These are phyloP conservation scores for Chlamydomonas eustigma DNA, from an alignment of 139 green algal genomes.

Conservation along the genomic window DNA sequence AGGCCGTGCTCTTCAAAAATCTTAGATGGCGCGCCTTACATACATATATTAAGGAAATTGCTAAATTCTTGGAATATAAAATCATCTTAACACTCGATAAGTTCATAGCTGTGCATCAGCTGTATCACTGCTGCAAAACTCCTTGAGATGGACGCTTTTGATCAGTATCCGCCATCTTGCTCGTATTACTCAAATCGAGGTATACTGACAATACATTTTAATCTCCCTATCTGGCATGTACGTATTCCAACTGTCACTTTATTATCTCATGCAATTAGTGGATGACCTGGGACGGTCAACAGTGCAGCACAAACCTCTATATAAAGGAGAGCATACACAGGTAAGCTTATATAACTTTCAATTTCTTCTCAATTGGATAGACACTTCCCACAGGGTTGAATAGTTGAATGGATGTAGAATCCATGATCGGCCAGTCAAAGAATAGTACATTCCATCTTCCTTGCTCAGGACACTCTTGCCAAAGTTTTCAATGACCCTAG, in stretches of 20 bases:
- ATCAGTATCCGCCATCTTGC: not conserved
- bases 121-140: not conserved
- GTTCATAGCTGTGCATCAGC: not conserved
- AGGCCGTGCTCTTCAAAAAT: no score
- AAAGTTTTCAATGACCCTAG: slow-evolving; percentile 20
- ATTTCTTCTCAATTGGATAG: no score
- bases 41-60: no score
- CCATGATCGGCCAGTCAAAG: not conserved
- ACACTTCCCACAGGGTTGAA: no score
- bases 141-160: not conserved
- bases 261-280: slow-evolving; percentile 4
- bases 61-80: no score
- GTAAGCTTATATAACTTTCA: not conserved
- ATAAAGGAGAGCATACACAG: slow-evolving; percentile 30
- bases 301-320: slow-evolving; percentile 24
- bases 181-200: not conserved
- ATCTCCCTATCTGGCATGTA: not conserved
- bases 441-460: not conserved
- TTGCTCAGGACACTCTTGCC: not conserved
- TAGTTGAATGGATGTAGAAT: not conserved
- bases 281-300: slow-evolving; percentile 25
- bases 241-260: not conserved
- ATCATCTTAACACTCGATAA: no score
- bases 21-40: no score
- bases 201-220: not conserved